These are phyloP conservation scores for Neoboletus magnificus DNA, from an alignment of 768 basidiomycete species.

Conservation along the genomic window DNA sequence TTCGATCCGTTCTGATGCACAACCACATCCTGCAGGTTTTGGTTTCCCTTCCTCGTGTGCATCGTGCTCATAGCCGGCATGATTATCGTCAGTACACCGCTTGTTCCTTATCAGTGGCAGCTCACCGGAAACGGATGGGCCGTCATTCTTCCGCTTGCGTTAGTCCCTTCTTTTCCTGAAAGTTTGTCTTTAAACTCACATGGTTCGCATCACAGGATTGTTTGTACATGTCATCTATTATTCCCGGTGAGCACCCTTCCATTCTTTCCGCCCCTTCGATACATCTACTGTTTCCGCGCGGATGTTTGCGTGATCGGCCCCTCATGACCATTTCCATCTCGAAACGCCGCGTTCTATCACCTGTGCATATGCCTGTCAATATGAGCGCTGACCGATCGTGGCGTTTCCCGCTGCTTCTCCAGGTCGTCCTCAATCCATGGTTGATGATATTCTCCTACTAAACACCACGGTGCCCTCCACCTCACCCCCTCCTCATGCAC, in stretches of 20 bases:
- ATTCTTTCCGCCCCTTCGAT: constrained; percentile 5
- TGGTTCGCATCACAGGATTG: constrained; percentile 42
- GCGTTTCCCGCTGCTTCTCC: neutral
- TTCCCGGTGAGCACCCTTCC: constrained; percentile 60
- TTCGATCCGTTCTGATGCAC: constrained; percentile 14
- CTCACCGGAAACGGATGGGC: constrained; percentile 62
- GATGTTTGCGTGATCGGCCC: neutral
- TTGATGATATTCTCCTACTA: constrained; percentile 77
- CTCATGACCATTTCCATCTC: constrained; percentile 25
- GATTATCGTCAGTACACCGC: constrained; percentile 49
- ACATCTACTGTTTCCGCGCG: neutral
- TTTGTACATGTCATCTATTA: constrained; percentile 62
- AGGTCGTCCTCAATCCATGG: constrained; percentile 88
- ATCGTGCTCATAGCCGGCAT: constrained; percentile 53
- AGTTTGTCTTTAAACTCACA: neutral
- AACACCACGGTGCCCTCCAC: constrained; percentile 4
- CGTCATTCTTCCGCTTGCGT: constrained; percentile 74
- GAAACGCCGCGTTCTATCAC: constrained; percentile 3
- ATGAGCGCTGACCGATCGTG: constrained; percentile 15
- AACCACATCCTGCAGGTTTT: constrained; percentile 24
- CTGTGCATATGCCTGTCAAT: neutral
- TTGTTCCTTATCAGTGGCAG: constrained; percentile 67
- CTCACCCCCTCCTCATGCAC: constrained; percentile 10
- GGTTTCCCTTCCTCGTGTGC: constrained; percentile 45
- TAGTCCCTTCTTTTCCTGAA: constrained; percentile 26